These are phyloP conservation scores for Epithemia pelagica DNA, from an alignment of 108 stramenopile genomes.

Conservation along the genomic window DNA sequence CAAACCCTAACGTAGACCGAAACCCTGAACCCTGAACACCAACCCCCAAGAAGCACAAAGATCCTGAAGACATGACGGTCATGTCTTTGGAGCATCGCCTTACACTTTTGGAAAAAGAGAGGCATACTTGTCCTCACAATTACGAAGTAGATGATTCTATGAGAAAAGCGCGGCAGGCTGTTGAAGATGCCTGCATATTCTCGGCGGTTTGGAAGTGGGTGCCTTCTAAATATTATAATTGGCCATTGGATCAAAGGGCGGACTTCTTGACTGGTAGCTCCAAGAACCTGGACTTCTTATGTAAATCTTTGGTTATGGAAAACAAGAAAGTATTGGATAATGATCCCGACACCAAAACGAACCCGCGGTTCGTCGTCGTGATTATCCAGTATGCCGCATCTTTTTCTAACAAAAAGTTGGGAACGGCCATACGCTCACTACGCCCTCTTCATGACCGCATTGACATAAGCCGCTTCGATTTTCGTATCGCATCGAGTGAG, in stretches of 20 bases:
- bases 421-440: constrained; percentile 50
- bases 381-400: constrained; percentile 75
- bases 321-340: constrained; percentile 46
- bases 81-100: constrained; percentile 20
- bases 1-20: too few species aligned
- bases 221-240: constrained; percentile 53
- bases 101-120: constrained; percentile 23
- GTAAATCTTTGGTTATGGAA: constrained; percentile 78
- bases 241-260: constrained; percentile 50
- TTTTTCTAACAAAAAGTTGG: constrained; percentile 53
- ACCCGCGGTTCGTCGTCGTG: constrained; percentile 67
- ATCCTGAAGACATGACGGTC: too few species aligned
- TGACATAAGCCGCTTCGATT: constrained; percentile 50
- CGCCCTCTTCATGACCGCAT: constrained; percentile 44
- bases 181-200: constrained; percentile 33
- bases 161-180: constrained; percentile 50
- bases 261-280: constrained; percentile 35
- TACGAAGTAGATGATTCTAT: constrained; percentile 44
- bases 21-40: too few species aligned
- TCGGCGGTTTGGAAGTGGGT: constrained; percentile 60
- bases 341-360: constrained; percentile 22
- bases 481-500: constrained; percentile 54
- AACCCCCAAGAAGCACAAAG: too few species aligned
- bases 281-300: constrained; percentile 35
- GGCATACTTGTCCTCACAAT: constrained; percentile 21